Percentiles rank a stretch among this genome's conserved stretches.
Conservation (phyloP, 352 stramenopile genomes). For the Phytophthora sansomeana region DNA sequence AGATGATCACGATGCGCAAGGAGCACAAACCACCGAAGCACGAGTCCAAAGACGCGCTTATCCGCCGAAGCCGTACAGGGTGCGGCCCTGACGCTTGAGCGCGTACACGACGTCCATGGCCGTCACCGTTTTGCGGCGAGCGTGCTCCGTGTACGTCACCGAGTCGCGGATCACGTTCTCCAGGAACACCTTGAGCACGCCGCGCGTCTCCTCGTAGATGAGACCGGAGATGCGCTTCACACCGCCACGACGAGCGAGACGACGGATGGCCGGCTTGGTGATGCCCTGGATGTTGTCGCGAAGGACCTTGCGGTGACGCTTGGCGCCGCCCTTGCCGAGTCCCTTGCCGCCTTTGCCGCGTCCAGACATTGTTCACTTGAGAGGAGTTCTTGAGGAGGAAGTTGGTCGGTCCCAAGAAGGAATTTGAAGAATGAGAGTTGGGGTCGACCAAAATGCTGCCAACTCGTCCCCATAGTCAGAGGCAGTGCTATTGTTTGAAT, state of each 20-base stretch:
- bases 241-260: constrained; percentile 98
- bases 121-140: constrained; percentile 97
- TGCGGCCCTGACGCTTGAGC: constrained; percentile 97
- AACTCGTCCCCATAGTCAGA: too few relatives aligned
- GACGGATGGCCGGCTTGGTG: constrained; percentile 96
- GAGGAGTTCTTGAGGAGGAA: constrained; percentile 21
- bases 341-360: constrained; percentile 86
- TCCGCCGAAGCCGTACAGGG: constrained; percentile 94
- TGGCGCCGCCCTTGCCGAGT: constrained; percentile 85
- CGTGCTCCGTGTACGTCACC: constrained; percentile 97
- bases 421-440: constrained; percentile 74
- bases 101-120: constrained; percentile 99
- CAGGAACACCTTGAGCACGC: constrained; percentile 98
- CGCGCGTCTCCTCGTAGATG: constrained; percentile 99
- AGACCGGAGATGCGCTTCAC: constrained; percentile 98
- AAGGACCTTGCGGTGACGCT: constrained; percentile 90
- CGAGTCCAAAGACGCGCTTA: constrained; percentile 67
- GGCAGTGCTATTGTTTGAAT: constrained; percentile 30
- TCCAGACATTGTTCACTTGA: constrained; percentile 73
- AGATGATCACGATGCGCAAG: too few relatives aligned
- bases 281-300: constrained; percentile 94
- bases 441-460: too few relatives aligned
- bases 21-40: constrained; percentile 65
- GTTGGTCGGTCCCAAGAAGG: constrained; percentile 36
- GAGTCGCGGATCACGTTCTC: constrained; percentile 98